These are phyloP conservation scores for Torulaspora gathmanii DNA, from an alignment of 805 yeast genomes.

Conservation along the genomic window DNA sequence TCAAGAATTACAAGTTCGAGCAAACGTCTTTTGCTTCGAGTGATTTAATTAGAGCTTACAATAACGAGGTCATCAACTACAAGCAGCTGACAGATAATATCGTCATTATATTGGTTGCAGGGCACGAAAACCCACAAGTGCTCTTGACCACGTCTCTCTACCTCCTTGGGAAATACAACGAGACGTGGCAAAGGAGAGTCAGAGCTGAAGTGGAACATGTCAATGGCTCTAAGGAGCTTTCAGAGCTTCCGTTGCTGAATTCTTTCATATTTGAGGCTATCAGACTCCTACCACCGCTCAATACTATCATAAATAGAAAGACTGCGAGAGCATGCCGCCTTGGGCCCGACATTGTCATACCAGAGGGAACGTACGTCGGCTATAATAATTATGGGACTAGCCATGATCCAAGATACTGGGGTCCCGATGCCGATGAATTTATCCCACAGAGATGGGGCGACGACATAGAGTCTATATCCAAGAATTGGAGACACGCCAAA, in stretches of 20 bases:
- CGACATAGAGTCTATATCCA: slow-evolving; percentile 36
- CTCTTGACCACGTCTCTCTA: slow-evolving; percentile 46
- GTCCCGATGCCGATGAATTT: slow-evolving; percentile 41
- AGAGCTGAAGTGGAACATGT: slow-evolving; percentile 41
- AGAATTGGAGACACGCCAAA: slow-evolving; percentile 42
- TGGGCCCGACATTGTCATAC: slow-evolving; percentile 43
- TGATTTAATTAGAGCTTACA: slow-evolving; percentile 40
- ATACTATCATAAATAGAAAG: slow-evolving; percentile 49
- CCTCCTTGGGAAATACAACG: slow-evolving; percentile 41
- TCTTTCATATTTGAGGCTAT: slow-evolving; percentile 59
- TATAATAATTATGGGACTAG: slow-evolving; percentile 52
- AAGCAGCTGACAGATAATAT: slow-evolving; percentile 51
- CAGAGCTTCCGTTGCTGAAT: slow-evolving; percentile 51
- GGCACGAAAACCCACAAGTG: slow-evolving; percentile 60
- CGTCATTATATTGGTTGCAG: slow-evolving; percentile 53
- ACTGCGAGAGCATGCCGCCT: slow-evolving; percentile 39
- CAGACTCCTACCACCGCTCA: slow-evolving; percentile 52
- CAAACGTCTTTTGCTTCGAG: slow-evolving; percentile 40
- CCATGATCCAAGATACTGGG: slow-evolving; percentile 45
- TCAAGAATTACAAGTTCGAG: slow-evolving; percentile 31
- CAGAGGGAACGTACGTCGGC: slow-evolving; percentile 50
- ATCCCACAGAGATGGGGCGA: slow-evolving; percentile 51
- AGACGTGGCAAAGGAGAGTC: slow-evolving; percentile 44
- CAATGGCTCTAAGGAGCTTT: slow-evolving; percentile 40
- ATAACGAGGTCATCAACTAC: slow-evolving; percentile 37